Evolutionary conservation across 441 rosid species (phyloP), one percentile per base, ranked within the genome.

Genomic region (Capsella rubella): DNA sequence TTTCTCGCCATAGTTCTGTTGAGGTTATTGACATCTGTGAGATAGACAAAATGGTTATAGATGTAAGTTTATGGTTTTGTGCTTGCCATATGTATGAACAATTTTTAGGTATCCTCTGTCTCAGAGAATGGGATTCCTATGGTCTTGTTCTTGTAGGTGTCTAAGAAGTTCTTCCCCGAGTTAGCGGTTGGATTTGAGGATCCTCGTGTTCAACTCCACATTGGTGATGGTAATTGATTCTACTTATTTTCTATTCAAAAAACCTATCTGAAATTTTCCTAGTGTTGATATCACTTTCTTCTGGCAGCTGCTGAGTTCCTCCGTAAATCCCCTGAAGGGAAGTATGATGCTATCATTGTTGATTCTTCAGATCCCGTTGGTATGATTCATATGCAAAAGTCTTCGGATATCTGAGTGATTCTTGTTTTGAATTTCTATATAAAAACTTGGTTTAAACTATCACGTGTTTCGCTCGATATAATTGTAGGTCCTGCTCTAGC

Each of bases 361-460:
- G 98, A 95, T 83, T 91, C 99, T 43, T 95, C 99, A 1, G 99
- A 95, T 61, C 98, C 99, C 47, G 92, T 92, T 45, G 99, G 98
- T 95, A 92, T 62, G 97, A 60, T 78, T 50, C 57, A 0, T 67
- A 35, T 39, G 21, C 28, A 59, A 10, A 18, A 59, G 8, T 28
- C 40, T 45, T 21, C 8, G 21, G 3, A 66, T 34, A 15, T 67
- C 8, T 43, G 13, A 67, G 25, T 67, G 54, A 65, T 35, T 65
- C 40, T 29, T 40, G 40, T 12, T 31, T 65, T 8, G 15, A 11
- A 27, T 39, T 21, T 28, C 52, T 40, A 29, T 50, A 18, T 10
- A 37, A 54, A 40, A 14, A 6, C 42, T 10, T 15, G 4, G 3
- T 40, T 39, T 14, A 16, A 55, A 47, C 39, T 54, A 47, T 43